Conservation (phyloP, 257 asterid species). For the Capsicum rhomboideum region DNA sequence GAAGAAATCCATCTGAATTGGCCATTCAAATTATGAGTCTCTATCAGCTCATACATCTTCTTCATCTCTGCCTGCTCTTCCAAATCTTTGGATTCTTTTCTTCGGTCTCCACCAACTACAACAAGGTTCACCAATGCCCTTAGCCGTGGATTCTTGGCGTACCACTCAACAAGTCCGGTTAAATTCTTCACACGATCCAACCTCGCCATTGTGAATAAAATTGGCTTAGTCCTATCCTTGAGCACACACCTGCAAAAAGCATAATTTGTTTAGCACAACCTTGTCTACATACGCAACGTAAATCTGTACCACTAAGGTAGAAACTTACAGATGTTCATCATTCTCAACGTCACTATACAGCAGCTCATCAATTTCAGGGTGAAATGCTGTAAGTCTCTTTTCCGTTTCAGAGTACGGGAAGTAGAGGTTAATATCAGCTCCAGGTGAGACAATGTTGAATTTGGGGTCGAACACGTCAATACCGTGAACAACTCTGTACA, state of each 20-base stretch:
- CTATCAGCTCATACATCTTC: constrained; percentile 73
- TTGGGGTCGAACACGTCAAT: constrained; percentile 89
- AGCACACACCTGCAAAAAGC: constrained; percentile 50
- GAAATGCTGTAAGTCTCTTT: constrained; percentile 59
- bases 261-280: not conserved
- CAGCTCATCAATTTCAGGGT: constrained; percentile 79
- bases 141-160: constrained; percentile 72
- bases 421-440: constrained; percentile 74
- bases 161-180: constrained; percentile 81
- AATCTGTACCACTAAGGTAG: not conserved
- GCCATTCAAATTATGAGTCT: constrained; percentile 61
- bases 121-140: constrained; percentile 75
- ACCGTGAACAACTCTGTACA: constrained; percentile 93
- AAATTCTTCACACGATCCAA: constrained; percentile 84
- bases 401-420: constrained; percentile 64
- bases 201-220: constrained; percentile 92
- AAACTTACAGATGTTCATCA: constrained; percentile 74
- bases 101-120: constrained; percentile 83
- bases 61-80: constrained; percentile 96
- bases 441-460: constrained; percentile 94
- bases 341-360: constrained; percentile 76
- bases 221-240: constrained; percentile 73
- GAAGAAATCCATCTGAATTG: constrained; percentile 98
- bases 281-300: not conserved
- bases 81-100: constrained; percentile 86